Evolutionary conservation across 2,329 filamentous ascomycete genomes (phyloP).

Genomic region (Beauveria pseudobassiana): DNA sequence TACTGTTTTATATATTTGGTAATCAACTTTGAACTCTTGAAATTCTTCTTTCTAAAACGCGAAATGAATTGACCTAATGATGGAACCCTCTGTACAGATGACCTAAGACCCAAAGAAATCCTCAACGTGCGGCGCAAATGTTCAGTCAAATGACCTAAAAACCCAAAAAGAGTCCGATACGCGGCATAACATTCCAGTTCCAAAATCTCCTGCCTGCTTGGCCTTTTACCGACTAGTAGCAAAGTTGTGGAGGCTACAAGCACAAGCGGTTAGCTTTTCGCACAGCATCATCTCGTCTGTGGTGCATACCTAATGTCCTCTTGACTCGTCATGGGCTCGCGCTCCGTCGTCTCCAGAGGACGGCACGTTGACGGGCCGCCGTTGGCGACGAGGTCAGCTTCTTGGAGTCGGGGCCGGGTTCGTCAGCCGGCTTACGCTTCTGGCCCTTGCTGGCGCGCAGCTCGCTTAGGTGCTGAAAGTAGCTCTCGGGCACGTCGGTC

Average conservation of each 20-base stretch:
- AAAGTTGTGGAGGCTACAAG: not conserved
- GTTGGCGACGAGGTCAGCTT: slow-evolving; percentile 17
- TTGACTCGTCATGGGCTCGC: slow-evolving; percentile 16
- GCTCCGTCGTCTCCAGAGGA: not conserved
- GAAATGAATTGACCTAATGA: too few relatives aligned
- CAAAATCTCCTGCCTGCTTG: not conserved
- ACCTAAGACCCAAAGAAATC: too few relatives aligned
- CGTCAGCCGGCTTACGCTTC: slow-evolving; percentile 13
- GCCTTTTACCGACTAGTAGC: not conserved
- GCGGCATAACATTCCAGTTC: not conserved
- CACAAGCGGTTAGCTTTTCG: not conserved
- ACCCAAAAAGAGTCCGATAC: not conserved
- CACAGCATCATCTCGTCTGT: not conserved
- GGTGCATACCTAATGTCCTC: slow-evolving; percentile 26
- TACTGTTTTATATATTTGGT: too few relatives aligned
- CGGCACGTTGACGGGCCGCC: slow-evolving; percentile 48
- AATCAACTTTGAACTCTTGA: too few relatives aligned
- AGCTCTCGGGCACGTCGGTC: slow-evolving; percentile 69
- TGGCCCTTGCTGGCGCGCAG: slow-evolving; percentile 56
- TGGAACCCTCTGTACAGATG: too few relatives aligned
- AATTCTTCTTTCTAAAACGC: too few relatives aligned
- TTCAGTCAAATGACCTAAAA: not conserved
- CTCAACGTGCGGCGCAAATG: too few relatives aligned
- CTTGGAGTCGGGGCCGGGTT: not conserved
- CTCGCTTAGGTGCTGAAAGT: slow-evolving; percentile 73